These are phyloP conservation scores for Phytophthora crassamura DNA, from an alignment of 352 stramenopile genomes.

Conservation along the genomic window DNA sequence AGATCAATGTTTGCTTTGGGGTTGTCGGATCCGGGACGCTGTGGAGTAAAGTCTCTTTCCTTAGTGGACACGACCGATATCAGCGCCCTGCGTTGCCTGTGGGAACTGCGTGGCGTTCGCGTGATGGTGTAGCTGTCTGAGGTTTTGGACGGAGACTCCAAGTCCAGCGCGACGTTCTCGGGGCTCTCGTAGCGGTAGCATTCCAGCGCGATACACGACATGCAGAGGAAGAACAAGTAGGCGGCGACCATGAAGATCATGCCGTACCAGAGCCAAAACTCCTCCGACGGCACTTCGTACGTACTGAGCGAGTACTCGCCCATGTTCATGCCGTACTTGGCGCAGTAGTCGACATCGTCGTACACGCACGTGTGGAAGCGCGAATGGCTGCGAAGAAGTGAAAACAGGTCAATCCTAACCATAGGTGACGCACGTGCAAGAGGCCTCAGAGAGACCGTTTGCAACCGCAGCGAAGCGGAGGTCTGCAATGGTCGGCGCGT, in stretches of 20 bases:
- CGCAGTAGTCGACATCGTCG: slow-evolving; percentile 35
- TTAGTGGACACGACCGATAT: neutral
- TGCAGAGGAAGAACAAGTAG: slow-evolving; percentile 24
- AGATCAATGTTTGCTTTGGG: slow-evolving; percentile 43
- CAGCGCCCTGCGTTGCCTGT: neutral
- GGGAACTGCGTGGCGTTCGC: neutral
- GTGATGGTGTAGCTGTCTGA: slow-evolving; percentile 1
- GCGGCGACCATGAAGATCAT: slow-evolving; percentile 29
- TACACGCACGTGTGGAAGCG: slow-evolving; percentile 32
- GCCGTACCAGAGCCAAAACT: slow-evolving; percentile 31
- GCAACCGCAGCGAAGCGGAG: too few relatives aligned
- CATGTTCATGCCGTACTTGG: slow-evolving; percentile 25
- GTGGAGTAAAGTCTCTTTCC: neutral
- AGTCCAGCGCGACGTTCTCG: slow-evolving; percentile 10
- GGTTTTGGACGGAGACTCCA: neutral
- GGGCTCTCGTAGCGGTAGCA: too few relatives aligned
- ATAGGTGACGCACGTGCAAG: too few relatives aligned
- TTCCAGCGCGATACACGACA: slow-evolving; percentile 22
- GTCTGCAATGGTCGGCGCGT: too few relatives aligned
- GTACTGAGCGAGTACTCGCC: slow-evolving; percentile 32
- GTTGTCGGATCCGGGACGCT: slow-evolving; percentile 20
- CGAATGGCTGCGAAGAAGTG: too few relatives aligned
- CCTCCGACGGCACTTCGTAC: slow-evolving; percentile 34
- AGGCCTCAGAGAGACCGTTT: too few relatives aligned
- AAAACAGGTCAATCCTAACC: too few relatives aligned